Evolutionary conservation across 2,329 filamentous ascomycete genomes (phyloP), one percentile per base, ranked within the genome.

Genomic region (Exophiala mesophila): DNA sequence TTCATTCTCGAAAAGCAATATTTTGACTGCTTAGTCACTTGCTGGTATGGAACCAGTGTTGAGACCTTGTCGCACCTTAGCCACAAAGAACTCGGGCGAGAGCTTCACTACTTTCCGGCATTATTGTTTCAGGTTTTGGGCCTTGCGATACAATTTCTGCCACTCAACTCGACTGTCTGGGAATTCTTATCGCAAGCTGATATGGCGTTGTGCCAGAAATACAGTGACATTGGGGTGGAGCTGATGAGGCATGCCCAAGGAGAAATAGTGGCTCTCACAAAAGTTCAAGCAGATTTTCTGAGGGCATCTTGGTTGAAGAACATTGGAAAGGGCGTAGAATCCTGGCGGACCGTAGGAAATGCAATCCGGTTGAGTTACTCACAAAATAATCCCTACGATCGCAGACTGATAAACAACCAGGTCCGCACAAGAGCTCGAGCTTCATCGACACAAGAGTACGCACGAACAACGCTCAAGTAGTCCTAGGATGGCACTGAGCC

Each of bases 301-400:
- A n/a, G n/a, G n/a, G n/a, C n/a, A n/a, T n/a, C n/a, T 9, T 41
- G 39, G 39, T 21, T 41, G 16, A 41, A 41, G 39, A 41, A 41
- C n/a, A 10, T 32, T 21, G 39, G 39, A 16, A 17, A 23, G 17
- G 39, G 39, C 4, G 19, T 21, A 10, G 39, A 41, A 20, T 17
- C 39, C 2, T 41, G 39, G 39, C 30, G 35, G 21, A 33, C 17
- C 6, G 10, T 35, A 9, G 39, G 39, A 12, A 41, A 34, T 18
- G 39, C 39, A 7, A 33, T 41, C 6, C 9, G 39, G 39, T 41
- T 13, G 29, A 18, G 13, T 32, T 21, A 12, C 8, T 28, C 24
- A 28, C n/a, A 28, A 28, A 13, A 12, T 5, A 1, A 13, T 15
- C 18, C 15, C 16, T 9, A 16, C 12, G 13, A 15, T 15, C 17